Conservation (phyloP, 2,329 filamentous ascomycete species). For the Harringtonia lauricola region DNA sequence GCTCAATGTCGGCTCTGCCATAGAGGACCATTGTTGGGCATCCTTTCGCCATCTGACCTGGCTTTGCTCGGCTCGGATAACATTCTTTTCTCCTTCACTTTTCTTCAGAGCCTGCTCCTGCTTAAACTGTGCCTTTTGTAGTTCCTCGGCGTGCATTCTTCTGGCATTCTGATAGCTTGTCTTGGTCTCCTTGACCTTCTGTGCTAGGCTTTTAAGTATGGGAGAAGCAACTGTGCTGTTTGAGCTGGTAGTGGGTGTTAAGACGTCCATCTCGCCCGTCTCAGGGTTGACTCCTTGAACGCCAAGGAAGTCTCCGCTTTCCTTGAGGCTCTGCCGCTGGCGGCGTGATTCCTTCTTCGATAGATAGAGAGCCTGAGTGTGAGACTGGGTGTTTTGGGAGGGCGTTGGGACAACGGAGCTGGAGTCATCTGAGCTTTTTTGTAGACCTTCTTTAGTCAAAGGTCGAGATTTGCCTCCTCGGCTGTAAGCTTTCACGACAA, state of each 20-base stretch:
- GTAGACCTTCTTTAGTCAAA: too few relatives aligned
- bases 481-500: background rate
- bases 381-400: background rate
- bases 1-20: conserved; percentile 35
- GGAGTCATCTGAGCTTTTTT: background rate
- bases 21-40: conserved; percentile 38
- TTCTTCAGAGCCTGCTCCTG: conserved; percentile 22
- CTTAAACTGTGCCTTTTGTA: conserved; percentile 18
- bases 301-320: conserved; percentile 47
- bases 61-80: conserved; percentile 20
- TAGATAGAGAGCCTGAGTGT: conserved; percentile 15
- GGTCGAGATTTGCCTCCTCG: background rate
- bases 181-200: conserved; percentile 22
- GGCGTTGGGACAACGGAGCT: background rate
- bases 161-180: conserved; percentile 27
- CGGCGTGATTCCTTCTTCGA: conserved; percentile 24
- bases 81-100: conserved; percentile 29
- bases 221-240: conserved; percentile 18
- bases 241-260: conserved; percentile 38
- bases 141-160: conserved; percentile 29
- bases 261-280: conserved; percentile 40
- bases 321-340: conserved; percentile 34
- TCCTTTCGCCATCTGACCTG: conserved; percentile 32
- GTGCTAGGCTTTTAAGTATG: conserved; percentile 19
- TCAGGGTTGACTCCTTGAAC: conserved; percentile 47